Evolutionary conservation across 352 stramenopile species (phyloP).

Genomic region (Globisporangium nagaii): DNA sequence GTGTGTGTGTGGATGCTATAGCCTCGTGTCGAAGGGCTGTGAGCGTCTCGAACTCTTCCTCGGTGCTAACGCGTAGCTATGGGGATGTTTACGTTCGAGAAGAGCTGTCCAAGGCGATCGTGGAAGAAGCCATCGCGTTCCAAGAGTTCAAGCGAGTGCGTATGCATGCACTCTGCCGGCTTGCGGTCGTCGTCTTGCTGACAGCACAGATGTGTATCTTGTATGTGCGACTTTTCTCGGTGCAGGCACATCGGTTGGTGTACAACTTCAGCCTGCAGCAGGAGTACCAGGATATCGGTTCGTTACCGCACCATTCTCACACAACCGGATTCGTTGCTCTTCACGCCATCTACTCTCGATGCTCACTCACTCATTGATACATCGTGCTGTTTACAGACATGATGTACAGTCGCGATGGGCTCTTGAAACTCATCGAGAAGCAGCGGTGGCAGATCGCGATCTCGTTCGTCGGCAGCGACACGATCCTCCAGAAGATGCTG

Average conservation of each 20-base stretch:
- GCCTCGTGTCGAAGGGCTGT: no score
- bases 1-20: no score
- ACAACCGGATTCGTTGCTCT: not conserved
- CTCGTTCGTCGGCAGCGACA: slow-evolving; percentile 55
- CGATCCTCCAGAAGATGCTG: slow-evolving; percentile 39
- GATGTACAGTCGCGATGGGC: slow-evolving; percentile 54
- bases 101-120: slow-evolving; percentile 30
- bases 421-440: slow-evolving; percentile 56
- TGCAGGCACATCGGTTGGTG: slow-evolving; percentile 58
- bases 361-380: not conserved
- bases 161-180: no score
- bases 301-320: not conserved
- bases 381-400: slow-evolving; percentile 18
- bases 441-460: slow-evolving; percentile 59
- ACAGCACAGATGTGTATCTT: not conserved
- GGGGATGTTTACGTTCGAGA: no score
- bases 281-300: slow-evolving; percentile 53
- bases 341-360: not conserved
- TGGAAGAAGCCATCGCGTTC: slow-evolving; percentile 43
- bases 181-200: no score
- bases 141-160: slow-evolving; percentile 58
- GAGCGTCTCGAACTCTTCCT: no score
- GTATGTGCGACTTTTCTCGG: not conserved
- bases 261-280: slow-evolving; percentile 44
- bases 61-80: not conserved